A percentile compares a stretch with the other conserved stretches of the same genome.
Evolutionary conservation across 257 asterid genomes (phyloP).

Genomic region (Forsythia viridissima): DNA sequence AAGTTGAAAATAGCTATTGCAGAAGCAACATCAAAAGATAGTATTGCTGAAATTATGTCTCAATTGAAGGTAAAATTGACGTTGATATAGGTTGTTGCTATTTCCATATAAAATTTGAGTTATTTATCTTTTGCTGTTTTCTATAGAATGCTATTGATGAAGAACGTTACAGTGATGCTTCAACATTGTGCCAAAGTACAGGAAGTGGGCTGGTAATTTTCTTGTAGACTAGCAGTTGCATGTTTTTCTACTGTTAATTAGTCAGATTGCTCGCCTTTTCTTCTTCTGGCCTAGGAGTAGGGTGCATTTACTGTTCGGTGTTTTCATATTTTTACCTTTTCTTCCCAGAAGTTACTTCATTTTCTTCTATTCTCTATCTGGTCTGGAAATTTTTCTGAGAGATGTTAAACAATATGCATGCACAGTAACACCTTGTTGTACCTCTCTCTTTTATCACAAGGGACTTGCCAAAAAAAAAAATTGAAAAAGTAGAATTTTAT

Average conservation of each 20-base stretch:
- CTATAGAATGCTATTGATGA: slow-evolving; percentile 67
- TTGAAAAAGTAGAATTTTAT: background rate
- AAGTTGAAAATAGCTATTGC: slow-evolving; percentile 64
- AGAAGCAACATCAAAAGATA: slow-evolving; percentile 78
- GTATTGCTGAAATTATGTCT: slow-evolving; percentile 72
- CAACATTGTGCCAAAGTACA: slow-evolving; percentile 71
- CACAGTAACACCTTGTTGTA: background rate
- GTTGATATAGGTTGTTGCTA: slow-evolving; percentile 19
- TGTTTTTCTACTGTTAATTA: slow-evolving; percentile 6
- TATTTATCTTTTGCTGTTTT: slow-evolving; percentile 21
- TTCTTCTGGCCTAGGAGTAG: background rate
- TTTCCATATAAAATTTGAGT: slow-evolving; percentile 10
- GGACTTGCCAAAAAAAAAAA: background rate
- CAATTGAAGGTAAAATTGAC: slow-evolving; percentile 57
- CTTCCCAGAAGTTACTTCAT: background rate
- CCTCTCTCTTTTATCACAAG: background rate
- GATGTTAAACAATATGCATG: background rate
- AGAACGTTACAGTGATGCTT: slow-evolving; percentile 94
- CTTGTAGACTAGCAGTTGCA: slow-evolving; percentile 13
- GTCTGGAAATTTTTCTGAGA: background rate
- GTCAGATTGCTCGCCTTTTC: slow-evolving; percentile 5
- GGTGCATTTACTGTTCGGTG: background rate
- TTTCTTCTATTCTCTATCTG: background rate
- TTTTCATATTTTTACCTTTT: slow-evolving; percentile 3
- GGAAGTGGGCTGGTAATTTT: slow-evolving; percentile 92